Evolutionary conservation across 2,329 filamentous ascomycete species (phyloP).

Genomic region (Colletotrichum melonis): DNA sequence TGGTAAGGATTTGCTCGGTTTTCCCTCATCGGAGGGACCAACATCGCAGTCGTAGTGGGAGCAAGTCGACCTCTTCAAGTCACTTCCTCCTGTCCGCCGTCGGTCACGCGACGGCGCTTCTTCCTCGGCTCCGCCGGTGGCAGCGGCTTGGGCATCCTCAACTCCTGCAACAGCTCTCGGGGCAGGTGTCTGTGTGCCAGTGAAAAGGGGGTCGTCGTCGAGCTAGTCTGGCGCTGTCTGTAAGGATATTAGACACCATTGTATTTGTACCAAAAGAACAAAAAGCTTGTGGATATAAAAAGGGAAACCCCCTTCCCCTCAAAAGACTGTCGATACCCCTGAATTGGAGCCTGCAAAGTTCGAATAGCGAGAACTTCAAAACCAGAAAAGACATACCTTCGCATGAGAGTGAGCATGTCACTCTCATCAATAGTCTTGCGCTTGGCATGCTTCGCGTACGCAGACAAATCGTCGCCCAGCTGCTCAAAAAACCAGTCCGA

Average conservation of each 20-base stretch:
- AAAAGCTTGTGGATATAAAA: constrained; percentile 23
- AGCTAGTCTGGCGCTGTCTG: constrained; percentile 82
- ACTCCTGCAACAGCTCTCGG: constrained; percentile 83
- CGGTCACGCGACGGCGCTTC: constrained; percentile 46
- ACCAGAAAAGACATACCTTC: constrained; percentile 70
- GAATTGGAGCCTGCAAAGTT: constrained; percentile 11
- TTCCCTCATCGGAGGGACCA: constrained; percentile 30
- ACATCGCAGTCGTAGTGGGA: constrained; percentile 8
- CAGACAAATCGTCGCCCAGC: constrained; percentile 80
- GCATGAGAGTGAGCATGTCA: constrained; percentile 85
- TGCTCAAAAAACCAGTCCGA: constrained; percentile 96
- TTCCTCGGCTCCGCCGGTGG: constrained; percentile 63
- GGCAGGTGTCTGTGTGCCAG: constrained; percentile 87
- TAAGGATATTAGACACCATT: constrained; percentile 40
- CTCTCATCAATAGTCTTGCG: constrained; percentile 88
- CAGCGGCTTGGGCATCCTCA: constrained; percentile 70
- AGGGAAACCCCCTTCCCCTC: background rate
- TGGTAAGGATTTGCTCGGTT: constrained; percentile 63
- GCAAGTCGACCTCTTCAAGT: constrained; percentile 2
- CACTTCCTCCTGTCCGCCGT: constrained; percentile 23
- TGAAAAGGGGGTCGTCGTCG: constrained; percentile 81
- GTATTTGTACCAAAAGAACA: constrained; percentile 9
- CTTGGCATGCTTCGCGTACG: constrained; percentile 84
- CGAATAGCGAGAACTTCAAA: constrained; percentile 38
- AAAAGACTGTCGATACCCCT: constrained; percentile 12